Evolutionary conservation across 1,284 basidiomycete species (phyloP), one percentile per base, ranked within the genome.

Genomic region (Ganoderma sinense): DNA sequence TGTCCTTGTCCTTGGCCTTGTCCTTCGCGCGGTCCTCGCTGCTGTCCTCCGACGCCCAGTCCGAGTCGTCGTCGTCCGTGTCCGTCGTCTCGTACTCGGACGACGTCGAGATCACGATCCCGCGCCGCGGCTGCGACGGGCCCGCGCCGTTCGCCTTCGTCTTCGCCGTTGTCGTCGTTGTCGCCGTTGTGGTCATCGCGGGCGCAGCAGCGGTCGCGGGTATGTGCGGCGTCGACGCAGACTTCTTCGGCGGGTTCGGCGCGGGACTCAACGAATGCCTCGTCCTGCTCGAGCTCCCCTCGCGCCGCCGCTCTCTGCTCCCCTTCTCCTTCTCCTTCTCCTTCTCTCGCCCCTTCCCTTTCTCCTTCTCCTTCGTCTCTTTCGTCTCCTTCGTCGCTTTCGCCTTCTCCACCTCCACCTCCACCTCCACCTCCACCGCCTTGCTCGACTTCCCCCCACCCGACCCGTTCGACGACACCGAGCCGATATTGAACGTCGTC

Each of bases 401-500:
- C n/a, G n/a, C n/a, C 36, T 36, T 36, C 10, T 36, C 36, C 36
- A 36, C 36, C 36, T 36, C 33, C 4, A 36, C 33, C 33, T 36
- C 33, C 4, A 36, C 36, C 53, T 58, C 64, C 53, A 26, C 41
- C 53, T 23, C 66, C 41, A 51, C 63, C 31, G 62, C 67, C 33
- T 66, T 66, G 31, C 65, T 74, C 43, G 72, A 68, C 40, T 71
- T 65, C 1, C 62, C 62, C 29, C 62, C 40, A 31, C 62, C 33
- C 1, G 84, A 83, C 53, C 87, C 87, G 74, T 86, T 87, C 43
- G 86, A 86, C 39, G 88, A 88, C 69, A 83, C 82, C 14, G 88
- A 89, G 2, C 88, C 88, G 68, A 90, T 84, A 72, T 89, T 87
- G 71, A 90, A 89, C 75, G 82, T 81, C 16, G 84, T 77, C 75